Evolutionary conservation across 2,329 filamentous ascomycete genomes (phyloP).

Genomic region (Fusarium sp.): DNA sequence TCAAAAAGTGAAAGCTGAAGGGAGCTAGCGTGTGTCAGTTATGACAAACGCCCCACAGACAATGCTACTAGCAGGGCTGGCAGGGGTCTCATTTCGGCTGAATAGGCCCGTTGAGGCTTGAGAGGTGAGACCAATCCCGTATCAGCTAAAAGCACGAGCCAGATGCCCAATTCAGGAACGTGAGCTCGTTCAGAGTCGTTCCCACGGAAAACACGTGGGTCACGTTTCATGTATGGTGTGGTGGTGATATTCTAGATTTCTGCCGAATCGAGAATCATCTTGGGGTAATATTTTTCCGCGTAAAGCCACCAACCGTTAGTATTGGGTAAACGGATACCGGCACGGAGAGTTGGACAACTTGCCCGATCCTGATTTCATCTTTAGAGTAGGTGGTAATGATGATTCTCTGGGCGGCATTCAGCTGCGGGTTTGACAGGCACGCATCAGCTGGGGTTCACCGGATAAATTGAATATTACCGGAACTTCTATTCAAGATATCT

Average conservation of each 20-base stretch:
- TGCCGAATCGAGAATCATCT: neutral
- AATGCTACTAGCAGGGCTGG: neutral
- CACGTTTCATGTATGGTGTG: neutral
- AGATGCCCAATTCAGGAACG: neutral
- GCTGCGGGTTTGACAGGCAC: neutral
- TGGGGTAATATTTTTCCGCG: conserved; percentile 3
- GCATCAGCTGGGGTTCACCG: neutral
- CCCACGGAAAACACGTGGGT: neutral
- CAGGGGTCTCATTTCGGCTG: conserved; percentile 1
- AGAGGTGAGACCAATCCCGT: neutral
- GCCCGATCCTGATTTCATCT: neutral
- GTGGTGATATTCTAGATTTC: conserved; percentile 8
- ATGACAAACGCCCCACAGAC: neutral
- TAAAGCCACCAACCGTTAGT: neutral
- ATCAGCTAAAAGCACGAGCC: neutral
- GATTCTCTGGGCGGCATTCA: neutral
- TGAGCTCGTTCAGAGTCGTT: neutral
- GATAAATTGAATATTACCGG: neutral
- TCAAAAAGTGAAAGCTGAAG: neutral
- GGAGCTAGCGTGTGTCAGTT: neutral
- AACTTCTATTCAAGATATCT: neutral
- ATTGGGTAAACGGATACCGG: neutral
- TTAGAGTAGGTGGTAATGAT: neutral
- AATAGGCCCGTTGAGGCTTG: neutral
- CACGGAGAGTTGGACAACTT: neutral